Conservation (phyloP, 768 basidiomycete genomes). For the Suillus paluster region DNA sequence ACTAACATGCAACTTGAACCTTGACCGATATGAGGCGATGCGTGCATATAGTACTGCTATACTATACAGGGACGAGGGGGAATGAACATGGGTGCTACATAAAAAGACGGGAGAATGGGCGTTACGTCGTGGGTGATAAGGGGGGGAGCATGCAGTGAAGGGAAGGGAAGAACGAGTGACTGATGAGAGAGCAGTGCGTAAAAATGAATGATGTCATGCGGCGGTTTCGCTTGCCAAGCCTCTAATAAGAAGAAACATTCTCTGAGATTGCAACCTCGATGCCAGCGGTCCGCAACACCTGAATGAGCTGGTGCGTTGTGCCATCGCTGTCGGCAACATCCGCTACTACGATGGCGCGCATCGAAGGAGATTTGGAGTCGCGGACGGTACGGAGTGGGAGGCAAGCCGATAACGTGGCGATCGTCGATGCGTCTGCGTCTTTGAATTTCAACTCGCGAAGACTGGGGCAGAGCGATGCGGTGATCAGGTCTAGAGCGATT, state of each 20-base stretch:
- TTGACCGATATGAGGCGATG: neutral
- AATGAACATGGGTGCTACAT: neutral
- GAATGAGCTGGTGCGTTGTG: neutral
- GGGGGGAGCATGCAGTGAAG: neutral
- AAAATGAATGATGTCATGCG: neutral
- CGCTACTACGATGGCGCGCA: neutral
- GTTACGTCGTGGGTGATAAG: neutral
- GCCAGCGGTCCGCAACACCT: neutral
- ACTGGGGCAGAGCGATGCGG: neutral
- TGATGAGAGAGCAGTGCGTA: neutral
- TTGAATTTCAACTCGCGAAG: slow-evolving; percentile 4
- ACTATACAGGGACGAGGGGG: neutral
- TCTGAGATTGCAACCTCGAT: neutral
- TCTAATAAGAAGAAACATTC: neutral
- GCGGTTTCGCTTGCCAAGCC: slow-evolving; percentile 1
- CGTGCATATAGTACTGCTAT: neutral
- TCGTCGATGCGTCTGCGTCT: neutral
- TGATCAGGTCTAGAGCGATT: neutral
- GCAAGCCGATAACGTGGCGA: neutral
- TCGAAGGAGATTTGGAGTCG: neutral
- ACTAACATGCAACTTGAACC: neutral
- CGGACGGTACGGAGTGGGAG: neutral
- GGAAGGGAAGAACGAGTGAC: slow-evolving; percentile 2
- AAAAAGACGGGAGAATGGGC: neutral
- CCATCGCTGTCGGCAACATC: neutral